Percentiles rank a stretch among this genome's conserved stretches.
Evolutionary conservation across 805 yeast species (phyloP).

Genomic region (Clavispora vitiphila): DNA sequence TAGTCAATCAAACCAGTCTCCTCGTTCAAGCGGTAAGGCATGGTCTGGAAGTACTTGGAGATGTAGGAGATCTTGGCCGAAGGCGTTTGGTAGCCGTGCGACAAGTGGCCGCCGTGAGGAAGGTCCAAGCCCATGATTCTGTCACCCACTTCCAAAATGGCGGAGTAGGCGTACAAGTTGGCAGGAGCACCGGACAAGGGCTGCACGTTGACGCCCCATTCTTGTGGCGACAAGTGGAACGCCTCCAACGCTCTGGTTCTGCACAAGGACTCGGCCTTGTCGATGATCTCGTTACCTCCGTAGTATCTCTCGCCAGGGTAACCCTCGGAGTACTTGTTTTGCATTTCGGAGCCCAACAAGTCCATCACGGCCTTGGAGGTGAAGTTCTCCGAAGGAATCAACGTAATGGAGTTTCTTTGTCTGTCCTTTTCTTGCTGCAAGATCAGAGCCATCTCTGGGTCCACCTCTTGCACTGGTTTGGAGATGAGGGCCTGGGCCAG

Average conservation of each 20-base stretch:
- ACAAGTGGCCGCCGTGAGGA: conserved; percentile 97
- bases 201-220: conserved; percentile 98
- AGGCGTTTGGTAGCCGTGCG: conserved; percentile 94
- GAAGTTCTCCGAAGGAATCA: conserved; percentile 95
- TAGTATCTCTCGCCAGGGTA: conserved; percentile 97
- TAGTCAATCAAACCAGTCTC: conserved; percentile 89
- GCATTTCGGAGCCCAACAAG: conserved; percentile 92
- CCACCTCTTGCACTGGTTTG: conserved; percentile 58
- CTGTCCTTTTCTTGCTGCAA: conserved; percentile 72
- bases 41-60: conserved; percentile 92
- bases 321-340: conserved; percentile 96
- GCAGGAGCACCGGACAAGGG: conserved; percentile 96
- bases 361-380: conserved; percentile 94
- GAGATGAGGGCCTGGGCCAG: conserved; percentile 63
- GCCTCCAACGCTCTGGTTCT: conserved; percentile 88
- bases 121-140: conserved; percentile 95
- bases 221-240: conserved; percentile 64
- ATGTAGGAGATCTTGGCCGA: conserved; percentile 85
- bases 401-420: conserved; percentile 86
- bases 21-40: conserved; percentile 91
- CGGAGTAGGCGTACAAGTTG: conserved; percentile 86
- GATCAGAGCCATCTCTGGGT: conserved; percentile 81
- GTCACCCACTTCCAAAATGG: conserved; percentile 83
- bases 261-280: conserved; percentile 83
- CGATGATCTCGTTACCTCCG: conserved; percentile 96